Conservation (phyloP, 345 rosid genomes). For the Salix purpurea region DNA sequence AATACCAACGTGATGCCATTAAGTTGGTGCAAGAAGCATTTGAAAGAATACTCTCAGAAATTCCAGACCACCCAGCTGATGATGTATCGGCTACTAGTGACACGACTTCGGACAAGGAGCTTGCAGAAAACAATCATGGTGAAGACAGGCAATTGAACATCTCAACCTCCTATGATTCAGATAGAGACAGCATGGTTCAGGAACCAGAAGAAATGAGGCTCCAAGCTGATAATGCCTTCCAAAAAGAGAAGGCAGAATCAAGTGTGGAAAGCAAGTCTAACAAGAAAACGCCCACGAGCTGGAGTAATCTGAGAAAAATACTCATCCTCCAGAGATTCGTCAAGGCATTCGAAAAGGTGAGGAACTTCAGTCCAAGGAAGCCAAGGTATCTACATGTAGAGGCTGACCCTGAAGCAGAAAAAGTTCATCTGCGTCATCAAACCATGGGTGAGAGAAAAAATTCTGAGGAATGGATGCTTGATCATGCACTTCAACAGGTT, state of each 20-base stretch:
- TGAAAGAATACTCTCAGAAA: conserved; percentile 70
- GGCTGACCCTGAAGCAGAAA: conserved; percentile 52
- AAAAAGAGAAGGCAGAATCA: conserved; percentile 29
- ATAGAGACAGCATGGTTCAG: background rate
- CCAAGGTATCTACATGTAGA: conserved; percentile 37
- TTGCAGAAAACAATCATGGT: conserved; percentile 20
- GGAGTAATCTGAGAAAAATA: conserved; percentile 81
- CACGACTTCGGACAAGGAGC: conserved; percentile 35
- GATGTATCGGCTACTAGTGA: conserved; percentile 45
- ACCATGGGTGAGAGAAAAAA: conserved; percentile 51
- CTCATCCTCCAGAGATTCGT: conserved; percentile 71
- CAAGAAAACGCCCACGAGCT: conserved; percentile 48
- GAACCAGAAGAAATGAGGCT: conserved; percentile 16
- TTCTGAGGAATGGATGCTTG: conserved; percentile 87
- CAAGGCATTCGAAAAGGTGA: conserved; percentile 65
- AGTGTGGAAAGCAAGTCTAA: conserved; percentile 26
- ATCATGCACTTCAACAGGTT: conserved; percentile 72
- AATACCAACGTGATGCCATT: conserved; percentile 50
- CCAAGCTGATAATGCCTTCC: conserved; percentile 8
- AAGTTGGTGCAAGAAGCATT: conserved; percentile 76
- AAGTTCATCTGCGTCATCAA: conserved; percentile 61
- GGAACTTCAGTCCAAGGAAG: conserved; percentile 47
- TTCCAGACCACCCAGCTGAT: conserved; percentile 53
- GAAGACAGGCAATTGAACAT: conserved; percentile 28
- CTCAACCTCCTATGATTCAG: conserved; percentile 23